phyloP scores from a whole-genome alignment of 2,329 filamentous ascomycete species.

The Apiospora aurea region DNA sequence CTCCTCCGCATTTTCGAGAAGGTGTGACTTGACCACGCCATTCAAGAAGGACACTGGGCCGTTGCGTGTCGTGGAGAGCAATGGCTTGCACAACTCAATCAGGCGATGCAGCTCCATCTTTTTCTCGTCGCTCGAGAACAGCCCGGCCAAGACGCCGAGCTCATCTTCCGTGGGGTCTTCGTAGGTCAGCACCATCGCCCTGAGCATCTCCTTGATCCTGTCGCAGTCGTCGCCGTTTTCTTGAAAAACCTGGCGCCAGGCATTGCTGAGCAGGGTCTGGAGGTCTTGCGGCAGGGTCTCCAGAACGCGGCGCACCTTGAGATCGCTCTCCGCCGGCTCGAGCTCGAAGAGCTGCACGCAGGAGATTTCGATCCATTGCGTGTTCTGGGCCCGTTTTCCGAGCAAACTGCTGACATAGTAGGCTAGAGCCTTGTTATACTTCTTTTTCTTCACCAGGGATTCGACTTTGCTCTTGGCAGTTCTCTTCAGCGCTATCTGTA shows the following conservation, averaged over 20 bases:
- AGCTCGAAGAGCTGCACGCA: constrained; percentile 50
- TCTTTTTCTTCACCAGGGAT: constrained; percentile 43
- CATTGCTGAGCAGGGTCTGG: constrained; percentile 44
- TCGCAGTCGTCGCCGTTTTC: constrained; percentile 42
- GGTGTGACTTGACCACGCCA: constrained; percentile 47
- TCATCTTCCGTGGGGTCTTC: constrained; percentile 49
- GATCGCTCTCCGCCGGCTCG: constrained; percentile 43
- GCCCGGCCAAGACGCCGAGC: constrained; percentile 46
- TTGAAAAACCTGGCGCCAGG: constrained; percentile 47
- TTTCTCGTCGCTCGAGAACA: constrained; percentile 42
- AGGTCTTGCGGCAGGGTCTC: constrained; percentile 50
- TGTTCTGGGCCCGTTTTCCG: constrained; percentile 50
- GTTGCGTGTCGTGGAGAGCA: constrained; percentile 35
- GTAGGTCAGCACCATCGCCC: constrained; percentile 49
- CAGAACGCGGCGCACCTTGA: constrained; percentile 47
- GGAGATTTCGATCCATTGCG: constrained; percentile 53
- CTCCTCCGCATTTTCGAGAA: constrained; percentile 46
- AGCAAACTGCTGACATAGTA: constrained; percentile 52
- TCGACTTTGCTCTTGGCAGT: constrained; percentile 47
- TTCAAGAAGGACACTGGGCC: constrained; percentile 43
- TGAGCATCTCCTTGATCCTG: constrained; percentile 51
- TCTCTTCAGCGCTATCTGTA: constrained; percentile 44
- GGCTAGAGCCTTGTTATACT: constrained; percentile 50
- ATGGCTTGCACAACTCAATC: constrained; percentile 48
- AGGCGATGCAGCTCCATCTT: constrained; percentile 44